Evolutionary conservation across 1,284 basidiomycete genomes (phyloP), one percentile per base, ranked within the genome.

Genomic region (Tylopilus sp.): DNA sequence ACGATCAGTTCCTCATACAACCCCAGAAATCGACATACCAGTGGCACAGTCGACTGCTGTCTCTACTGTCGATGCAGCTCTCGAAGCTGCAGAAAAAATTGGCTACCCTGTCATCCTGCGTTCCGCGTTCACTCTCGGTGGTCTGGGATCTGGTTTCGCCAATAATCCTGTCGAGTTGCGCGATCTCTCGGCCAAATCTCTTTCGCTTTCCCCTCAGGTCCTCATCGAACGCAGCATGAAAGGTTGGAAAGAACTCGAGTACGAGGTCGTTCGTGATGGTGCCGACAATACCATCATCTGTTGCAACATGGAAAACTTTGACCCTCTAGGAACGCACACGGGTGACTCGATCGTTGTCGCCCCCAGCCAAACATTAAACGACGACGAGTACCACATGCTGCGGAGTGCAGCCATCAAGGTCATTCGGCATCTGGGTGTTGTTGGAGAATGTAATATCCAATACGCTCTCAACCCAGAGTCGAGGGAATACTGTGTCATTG

Each of bases 291-390:
- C 95, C 15, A 95, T 97, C 78, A 97, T 97, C 74, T 97, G 95
- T 82, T 97, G 95, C 82, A 97, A 97, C 81, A 96, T 96, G 95
- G 95, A 98, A 83, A 99, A 99, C 84, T 99, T 99, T 74, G 98
- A 99, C 79, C 98, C 98, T 26, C 91, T 99, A 67, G 98, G 98
- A 70, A 99, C 96, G 53, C 98, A 99, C 81, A 99, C 98, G n/a
- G 98, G 98, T 76, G 98, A 99, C 81, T 99, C 97, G n/a, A 99
- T 99, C 76, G 98, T 99, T 77, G 96, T 99, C 54, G 98, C 98
- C 7, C 98, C 98, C 2, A 98, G 96, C 6, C 98, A 99, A 81
- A 99, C 98, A 3, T 85, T 99, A 22, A 95, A 97, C 47, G 98
- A 99, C 76, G 94, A 95, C 78, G 96, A 98, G 79, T 99, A 99